Percentiles rank a stretch among this genome's conserved stretches.
These are phyloP conservation scores for Aureobasidium sp. DNA, from an alignment of 2,329 filamentous ascomycete species.

Conservation along the genomic window DNA sequence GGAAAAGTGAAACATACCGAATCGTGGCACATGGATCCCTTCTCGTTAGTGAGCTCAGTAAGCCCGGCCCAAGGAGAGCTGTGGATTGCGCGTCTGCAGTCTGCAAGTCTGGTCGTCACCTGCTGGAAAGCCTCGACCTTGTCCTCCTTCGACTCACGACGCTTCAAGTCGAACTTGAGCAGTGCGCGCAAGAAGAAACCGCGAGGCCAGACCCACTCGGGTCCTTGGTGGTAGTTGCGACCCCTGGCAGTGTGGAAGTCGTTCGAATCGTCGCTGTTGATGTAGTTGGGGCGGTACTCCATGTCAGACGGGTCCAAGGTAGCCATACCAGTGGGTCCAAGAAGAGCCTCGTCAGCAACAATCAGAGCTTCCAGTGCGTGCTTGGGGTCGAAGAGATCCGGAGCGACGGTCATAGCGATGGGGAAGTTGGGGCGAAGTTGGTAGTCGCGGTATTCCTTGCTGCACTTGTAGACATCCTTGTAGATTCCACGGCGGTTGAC, in stretches of 20 bases:
- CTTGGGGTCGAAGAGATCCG: slow-evolving; percentile 71
- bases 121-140: slow-evolving; percentile 89
- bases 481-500: slow-evolving; percentile 93
- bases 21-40: slow-evolving; percentile 75
- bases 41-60: slow-evolving; percentile 87
- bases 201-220: slow-evolving; percentile 96
- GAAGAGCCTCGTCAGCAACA: slow-evolving; percentile 67
- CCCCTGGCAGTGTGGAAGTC: slow-evolving; percentile 92
- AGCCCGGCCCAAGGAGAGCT: slow-evolving; percentile 82
- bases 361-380: slow-evolving; percentile 76
- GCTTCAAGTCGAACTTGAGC: slow-evolving; percentile 78
- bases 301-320: slow-evolving; percentile 87
- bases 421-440: slow-evolving; percentile 91
- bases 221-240: slow-evolving; percentile 95
- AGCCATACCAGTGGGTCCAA: slow-evolving; percentile 84
- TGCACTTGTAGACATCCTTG: slow-evolving; percentile 91
- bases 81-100: slow-evolving; percentile 77
- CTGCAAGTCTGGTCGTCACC: slow-evolving; percentile 72
- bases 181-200: slow-evolving; percentile 91
- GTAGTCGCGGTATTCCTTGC: slow-evolving; percentile 96
- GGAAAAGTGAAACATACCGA: slow-evolving; percentile 60
- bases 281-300: slow-evolving; percentile 92
- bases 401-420: slow-evolving; percentile 90
- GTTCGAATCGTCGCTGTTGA: slow-evolving; percentile 85
- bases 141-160: slow-evolving; percentile 60